phyloP scores from a whole-genome alignment of 2,329 filamentous ascomycete species.

The Colletotrichum cuscutae region DNA sequence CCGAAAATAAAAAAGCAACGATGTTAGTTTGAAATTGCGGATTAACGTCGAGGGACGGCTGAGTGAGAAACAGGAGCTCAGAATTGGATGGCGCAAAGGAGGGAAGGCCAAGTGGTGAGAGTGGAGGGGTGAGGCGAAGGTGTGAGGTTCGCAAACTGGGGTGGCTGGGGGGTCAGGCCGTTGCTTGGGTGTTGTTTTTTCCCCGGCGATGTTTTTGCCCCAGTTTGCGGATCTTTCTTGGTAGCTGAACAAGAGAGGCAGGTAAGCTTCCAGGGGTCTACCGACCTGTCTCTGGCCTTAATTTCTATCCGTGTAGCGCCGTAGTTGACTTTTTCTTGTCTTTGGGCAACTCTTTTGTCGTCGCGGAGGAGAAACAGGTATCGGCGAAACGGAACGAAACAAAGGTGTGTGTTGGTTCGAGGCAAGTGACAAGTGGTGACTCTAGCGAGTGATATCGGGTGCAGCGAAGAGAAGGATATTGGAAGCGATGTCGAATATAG shows the following conservation, averaged over 20 bases:
- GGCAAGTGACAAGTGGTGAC: not conserved
- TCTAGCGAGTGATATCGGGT: not conserved
- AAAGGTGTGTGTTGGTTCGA: not conserved
- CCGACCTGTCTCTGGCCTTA: not conserved
- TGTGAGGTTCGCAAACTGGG: conserved; percentile 31
- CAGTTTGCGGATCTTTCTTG: conserved; percentile 25
- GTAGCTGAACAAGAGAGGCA: conserved; percentile 26
- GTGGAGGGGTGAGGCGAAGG: conserved; percentile 2
- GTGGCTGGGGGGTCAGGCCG: conserved; percentile 27
- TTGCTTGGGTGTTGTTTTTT: conserved; percentile 29
- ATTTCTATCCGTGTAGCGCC: not conserved
- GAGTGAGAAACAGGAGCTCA: conserved; percentile 6
- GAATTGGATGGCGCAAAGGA: conserved; percentile 22
- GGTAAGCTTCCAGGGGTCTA: conserved; percentile 3
- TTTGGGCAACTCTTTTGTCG: not conserved
- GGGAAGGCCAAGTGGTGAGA: conserved; percentile 14
- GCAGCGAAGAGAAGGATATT: not conserved
- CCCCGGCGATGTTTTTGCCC: conserved; percentile 24
- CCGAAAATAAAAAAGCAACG: conserved; percentile 17
- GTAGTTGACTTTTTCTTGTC: not conserved
- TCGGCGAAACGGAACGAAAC: not conserved
- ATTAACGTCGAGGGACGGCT: not conserved
- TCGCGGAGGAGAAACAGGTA: not conserved
- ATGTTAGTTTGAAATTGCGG: not conserved
- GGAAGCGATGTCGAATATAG: not conserved